Conservation (phyloP, 2,329 filamentous ascomycete species). For the Hymenoscyphus repandus region DNA sequence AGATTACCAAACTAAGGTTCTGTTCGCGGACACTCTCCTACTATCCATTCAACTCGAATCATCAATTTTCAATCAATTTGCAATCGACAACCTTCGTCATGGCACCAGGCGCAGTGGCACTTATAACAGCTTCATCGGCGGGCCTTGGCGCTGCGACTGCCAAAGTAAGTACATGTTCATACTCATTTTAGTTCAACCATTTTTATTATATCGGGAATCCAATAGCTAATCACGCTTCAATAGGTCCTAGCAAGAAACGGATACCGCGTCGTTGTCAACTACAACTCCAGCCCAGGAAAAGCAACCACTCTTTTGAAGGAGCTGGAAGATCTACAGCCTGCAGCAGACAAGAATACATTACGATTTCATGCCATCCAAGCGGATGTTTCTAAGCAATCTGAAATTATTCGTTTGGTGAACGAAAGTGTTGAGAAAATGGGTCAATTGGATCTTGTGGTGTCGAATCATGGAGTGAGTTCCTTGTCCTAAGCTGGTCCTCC, state of each 20-base stretch:
- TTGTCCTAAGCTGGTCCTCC: background rate
- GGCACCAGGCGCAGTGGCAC: background rate
- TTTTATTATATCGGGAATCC: background rate
- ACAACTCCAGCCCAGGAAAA: constrained; percentile 53
- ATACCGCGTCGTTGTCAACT: constrained; percentile 69
- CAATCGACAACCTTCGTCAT: background rate
- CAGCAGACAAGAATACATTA: constrained; percentile 12
- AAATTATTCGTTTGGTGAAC: constrained; percentile 54
- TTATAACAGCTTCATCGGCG: constrained; percentile 49
- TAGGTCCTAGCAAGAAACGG: constrained; percentile 40
- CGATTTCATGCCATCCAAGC: constrained; percentile 53
- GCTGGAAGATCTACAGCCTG: constrained; percentile 42
- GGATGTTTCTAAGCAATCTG: constrained; percentile 56
- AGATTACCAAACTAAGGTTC: too few relatives aligned
- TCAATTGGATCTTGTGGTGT: constrained; percentile 70
- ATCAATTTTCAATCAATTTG: too few relatives aligned
- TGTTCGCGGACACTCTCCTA: too few relatives aligned
- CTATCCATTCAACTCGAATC: too few relatives aligned
- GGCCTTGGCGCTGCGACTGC: constrained; percentile 67
- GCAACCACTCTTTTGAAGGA: constrained; percentile 54
- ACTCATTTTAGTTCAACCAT: too few relatives aligned
- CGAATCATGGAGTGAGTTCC: constrained; percentile 52
- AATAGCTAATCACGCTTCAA: background rate
- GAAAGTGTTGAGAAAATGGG: constrained; percentile 57
- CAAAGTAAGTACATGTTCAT: constrained; percentile 66